Conservation (phyloP, 257 asterid species). For the Scutellaria galericulata region DNA sequence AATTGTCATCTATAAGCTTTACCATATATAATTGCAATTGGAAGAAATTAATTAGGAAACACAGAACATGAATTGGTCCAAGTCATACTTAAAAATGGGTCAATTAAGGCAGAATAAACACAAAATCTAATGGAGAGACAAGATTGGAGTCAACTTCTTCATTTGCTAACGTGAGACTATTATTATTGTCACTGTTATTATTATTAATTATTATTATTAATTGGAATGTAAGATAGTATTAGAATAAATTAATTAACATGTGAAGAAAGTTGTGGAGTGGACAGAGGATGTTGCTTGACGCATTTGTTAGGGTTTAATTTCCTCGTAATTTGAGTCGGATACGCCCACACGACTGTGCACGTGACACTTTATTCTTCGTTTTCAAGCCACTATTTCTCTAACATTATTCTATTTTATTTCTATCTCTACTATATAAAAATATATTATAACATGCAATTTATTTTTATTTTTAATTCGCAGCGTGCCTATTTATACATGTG, state of each 20-base stretch:
- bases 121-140: constrained; percentile 24
- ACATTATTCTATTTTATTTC: too few species aligned
- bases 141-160: constrained; percentile 22
- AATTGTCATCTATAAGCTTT: too few species aligned
- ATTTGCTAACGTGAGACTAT: constrained; percentile 26
- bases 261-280: constrained; percentile 20
- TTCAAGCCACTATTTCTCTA: too few species aligned
- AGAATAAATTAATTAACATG: not conserved
- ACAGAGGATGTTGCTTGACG: constrained; percentile 95
- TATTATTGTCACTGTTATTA: too few species aligned
- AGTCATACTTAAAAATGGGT: too few species aligned
- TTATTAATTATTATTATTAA: not conserved
- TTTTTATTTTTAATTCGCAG: too few species aligned
- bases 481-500: too few species aligned
- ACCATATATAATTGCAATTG: too few species aligned
- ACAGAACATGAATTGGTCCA: too few species aligned
- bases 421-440: too few species aligned
- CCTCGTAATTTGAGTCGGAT: constrained; percentile 60
- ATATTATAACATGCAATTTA: too few species aligned
- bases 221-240: not conserved
- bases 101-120: not conserved
- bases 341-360: constrained; percentile 54
- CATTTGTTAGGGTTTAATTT: constrained; percentile 51
- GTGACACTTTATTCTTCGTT: constrained; percentile 20
- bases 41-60: too few species aligned